Evolutionary conservation across 208 protist genomes (phyloP), one percentile per base, ranked within the genome.

Genomic region (Leishmania aethiopica): DNA sequence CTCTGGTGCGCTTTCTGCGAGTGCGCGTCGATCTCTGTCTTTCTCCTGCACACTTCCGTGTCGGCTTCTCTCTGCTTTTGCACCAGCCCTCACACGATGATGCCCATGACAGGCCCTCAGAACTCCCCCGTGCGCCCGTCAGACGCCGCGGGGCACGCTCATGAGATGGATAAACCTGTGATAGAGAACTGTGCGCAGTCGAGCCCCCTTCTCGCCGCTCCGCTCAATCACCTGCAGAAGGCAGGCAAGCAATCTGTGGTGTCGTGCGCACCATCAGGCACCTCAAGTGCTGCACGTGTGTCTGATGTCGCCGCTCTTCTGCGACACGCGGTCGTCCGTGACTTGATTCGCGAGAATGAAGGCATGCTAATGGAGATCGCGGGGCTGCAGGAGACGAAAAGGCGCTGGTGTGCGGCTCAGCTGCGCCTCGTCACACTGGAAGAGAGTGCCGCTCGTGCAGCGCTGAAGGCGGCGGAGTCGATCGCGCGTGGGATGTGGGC

Each of bases 311-410:
- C 15, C 22, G 37, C 49, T 37, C 49, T 76, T 55, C 47, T 76
- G 57, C 19, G 71, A 10, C 77, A 88, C 55, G 75, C 89, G 4
- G 71, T 93, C 45, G 88, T 95, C 3, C 86, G 84, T 3, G 91
- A 92, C 25, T 74, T 95, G 17, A 81, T 95, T 3, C 51, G 81
- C 0, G 89, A 93, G 80, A 91, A 90, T 57, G 92, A 93, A 82
- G 42, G 49, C 28, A 89, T 93, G 87, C 73, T 93, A 17, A 57
- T 70, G 55, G 89, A 90, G 72, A 77, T 93, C 22, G 73, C 62
- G 5, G 75, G n/a, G 49, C 86, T 90, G 15, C 88, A 87, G 2
- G 42, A 55, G 6, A 53, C 73, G 10, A 57, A 49, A n/a, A 17
- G 47, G 11, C 35, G 10, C 7, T 67, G 32, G 42, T 37, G 42